Evolutionary conservation across 495 filamentous ascomycete genomes (phyloP).

Genomic region (Hypoxylon fuscum): DNA sequence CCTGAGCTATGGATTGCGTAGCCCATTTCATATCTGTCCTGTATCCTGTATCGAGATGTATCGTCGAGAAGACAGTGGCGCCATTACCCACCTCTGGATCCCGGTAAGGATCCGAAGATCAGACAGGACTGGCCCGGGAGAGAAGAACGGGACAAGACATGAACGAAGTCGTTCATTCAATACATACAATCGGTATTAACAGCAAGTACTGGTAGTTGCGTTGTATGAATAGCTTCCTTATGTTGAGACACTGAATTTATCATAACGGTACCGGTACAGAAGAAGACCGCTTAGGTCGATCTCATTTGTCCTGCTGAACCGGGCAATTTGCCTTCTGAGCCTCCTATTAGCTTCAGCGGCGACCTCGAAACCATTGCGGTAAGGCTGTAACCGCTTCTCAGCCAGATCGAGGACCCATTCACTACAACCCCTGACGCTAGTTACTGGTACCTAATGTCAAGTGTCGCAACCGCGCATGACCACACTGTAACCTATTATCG

Average conservation of each 20-base stretch:
- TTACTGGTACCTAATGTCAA: conserved; percentile 25
- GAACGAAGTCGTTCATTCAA: conserved; percentile 7
- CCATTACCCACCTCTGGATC: conserved; percentile 49
- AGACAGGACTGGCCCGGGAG: conserved; percentile 24
- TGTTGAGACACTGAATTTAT: too few species aligned
- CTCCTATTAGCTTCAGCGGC: conserved; percentile 13
- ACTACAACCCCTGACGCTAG: conserved; percentile 23
- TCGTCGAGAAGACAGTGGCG: conserved; percentile 41
- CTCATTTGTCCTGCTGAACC: not conserved
- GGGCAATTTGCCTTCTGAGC: conserved; percentile 1
- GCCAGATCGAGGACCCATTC: conserved; percentile 31
- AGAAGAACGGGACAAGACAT: conserved; percentile 2
- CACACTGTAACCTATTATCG: conserved; percentile 5
- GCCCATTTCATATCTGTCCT: conserved; percentile 14
- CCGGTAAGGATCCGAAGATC: conserved; percentile 35
- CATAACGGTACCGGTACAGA: too few species aligned
- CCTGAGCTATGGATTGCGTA: conserved; percentile 15
- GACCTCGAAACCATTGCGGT: conserved; percentile 26
- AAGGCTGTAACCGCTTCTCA: conserved; percentile 35
- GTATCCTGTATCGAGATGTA: conserved; percentile 26
- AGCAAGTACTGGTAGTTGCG: conserved; percentile 1
- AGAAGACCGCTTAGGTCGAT: not conserved
- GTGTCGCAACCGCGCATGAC: conserved; percentile 9
- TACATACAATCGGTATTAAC: not conserved
- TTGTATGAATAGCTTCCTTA: not conserved